Percentiles rank a stretch among this genome's conserved stretches.
phyloP scores from a whole-genome alignment of 306 rosid species.

The Cicer cuneatum region DNA sequence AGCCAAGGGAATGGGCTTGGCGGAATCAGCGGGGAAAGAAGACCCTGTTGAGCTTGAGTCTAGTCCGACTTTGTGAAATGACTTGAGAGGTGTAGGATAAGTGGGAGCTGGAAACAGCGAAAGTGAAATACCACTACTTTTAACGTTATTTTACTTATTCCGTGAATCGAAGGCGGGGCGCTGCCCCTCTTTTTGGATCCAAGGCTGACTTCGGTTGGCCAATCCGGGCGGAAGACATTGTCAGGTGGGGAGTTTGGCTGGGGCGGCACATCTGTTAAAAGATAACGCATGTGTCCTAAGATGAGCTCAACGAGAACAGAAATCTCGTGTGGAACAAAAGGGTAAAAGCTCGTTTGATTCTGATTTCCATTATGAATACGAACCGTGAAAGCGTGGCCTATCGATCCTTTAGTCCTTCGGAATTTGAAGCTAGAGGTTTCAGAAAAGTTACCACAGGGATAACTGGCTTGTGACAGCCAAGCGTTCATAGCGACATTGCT shows the following conservation, averaged over 20 bases:
- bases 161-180: conserved; percentile 39
- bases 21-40: background rate
- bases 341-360: no score
- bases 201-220: conserved; percentile 11
- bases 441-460: no score
- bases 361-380: no score
- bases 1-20: no score
- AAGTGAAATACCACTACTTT: conserved; percentile 55
- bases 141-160: conserved; percentile 67
- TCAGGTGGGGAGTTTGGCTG: conserved; percentile 38
- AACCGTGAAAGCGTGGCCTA: no score
- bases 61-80: conserved; percentile 29
- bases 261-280: conserved; percentile 35
- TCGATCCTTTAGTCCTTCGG: no score
- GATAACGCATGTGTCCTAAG: conserved; percentile 31
- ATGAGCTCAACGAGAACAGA: no score
- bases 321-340: no score
- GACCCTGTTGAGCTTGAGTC: conserved; percentile 29
- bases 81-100: conserved; percentile 49
- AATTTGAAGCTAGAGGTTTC: no score
- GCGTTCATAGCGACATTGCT: no score
- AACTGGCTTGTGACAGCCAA: no score
- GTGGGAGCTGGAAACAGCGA: conserved; percentile 47
- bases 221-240: conserved; percentile 36
- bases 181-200: conserved; percentile 32